Percentiles rank a stretch among this genome's conserved stretches.
Conservation (phyloP, 306 rosid species). For the Trifolium dubium region DNA sequence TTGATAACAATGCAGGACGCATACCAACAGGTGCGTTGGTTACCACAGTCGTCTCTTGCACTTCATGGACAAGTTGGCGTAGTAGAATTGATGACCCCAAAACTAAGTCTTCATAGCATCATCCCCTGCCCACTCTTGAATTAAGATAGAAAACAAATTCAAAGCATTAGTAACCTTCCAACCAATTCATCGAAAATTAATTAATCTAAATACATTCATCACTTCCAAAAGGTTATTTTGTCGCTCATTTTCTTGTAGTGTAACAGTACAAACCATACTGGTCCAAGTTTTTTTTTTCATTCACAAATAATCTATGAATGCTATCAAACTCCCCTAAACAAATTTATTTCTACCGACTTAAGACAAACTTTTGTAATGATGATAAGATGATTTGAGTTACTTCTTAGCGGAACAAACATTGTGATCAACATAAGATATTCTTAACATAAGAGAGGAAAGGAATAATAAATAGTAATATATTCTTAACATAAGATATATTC, state of each 20-base stretch:
- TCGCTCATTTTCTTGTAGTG: constrained; percentile 1
- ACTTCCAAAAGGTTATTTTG: constrained; percentile 1
- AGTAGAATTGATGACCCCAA: constrained; percentile 1
- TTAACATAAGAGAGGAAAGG: too few species aligned
- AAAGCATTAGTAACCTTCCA: constrained; percentile 39
- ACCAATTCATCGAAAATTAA: constrained; percentile 17
- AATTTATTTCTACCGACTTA: background rate
- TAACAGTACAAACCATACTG: background rate
- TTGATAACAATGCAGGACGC: constrained; percentile 78
- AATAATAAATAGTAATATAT: too few species aligned
- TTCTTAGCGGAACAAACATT: too few species aligned
- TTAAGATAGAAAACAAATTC: constrained; percentile 7
- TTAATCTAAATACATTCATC: background rate
- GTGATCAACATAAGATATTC: too few species aligned
- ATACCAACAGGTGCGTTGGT: constrained; percentile 71
- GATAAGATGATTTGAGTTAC: background rate
- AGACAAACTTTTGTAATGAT: background rate
- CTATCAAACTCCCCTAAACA: background rate
- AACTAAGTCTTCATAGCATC: constrained; percentile 43
- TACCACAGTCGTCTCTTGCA: constrained; percentile 73
- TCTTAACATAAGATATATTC: too few species aligned
- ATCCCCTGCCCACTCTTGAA: constrained; percentile 46
- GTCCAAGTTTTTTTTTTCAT: too few species aligned
- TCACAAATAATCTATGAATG: too few species aligned
- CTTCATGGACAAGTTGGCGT: constrained; percentile 32